These are phyloP conservation scores for Macrolepiota dolichaula DNA, from an alignment of 768 basidiomycete species.

Conservation along the genomic window DNA sequence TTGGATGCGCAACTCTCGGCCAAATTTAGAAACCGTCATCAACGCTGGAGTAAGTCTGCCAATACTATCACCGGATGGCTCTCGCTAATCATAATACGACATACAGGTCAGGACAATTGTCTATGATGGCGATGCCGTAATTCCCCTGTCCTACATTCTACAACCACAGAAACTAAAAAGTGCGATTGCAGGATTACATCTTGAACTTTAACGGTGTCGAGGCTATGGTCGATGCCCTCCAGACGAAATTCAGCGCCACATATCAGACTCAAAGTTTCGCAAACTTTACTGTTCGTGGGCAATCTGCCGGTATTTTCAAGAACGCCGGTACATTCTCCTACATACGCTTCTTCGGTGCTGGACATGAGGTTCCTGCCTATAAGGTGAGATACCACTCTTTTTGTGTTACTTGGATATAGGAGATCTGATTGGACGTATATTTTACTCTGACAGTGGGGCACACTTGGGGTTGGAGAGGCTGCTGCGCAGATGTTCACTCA, in stretches of 20 bases:
- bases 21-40: conserved; percentile 53
- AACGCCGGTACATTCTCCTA: conserved; percentile 58
- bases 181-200: conserved; percentile 40
- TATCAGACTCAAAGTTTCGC: conserved; percentile 42
- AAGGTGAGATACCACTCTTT: conserved; percentile 21
- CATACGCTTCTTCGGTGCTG: conserved; percentile 46
- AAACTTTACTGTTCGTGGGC: conserved; percentile 48
- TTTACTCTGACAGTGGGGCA: conserved; percentile 25
- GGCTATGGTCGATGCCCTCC: conserved; percentile 49
- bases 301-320: conserved; percentile 50
- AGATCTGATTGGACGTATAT: not conserved
- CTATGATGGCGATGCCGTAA: conserved; percentile 57
- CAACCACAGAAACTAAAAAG: not conserved
- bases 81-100: not conserved
- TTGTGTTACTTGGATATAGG: not conserved
- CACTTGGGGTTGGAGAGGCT: conserved; percentile 35
- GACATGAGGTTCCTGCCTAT: conserved; percentile 48
- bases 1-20: conserved; percentile 53
- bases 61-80: too few relatives aligned
- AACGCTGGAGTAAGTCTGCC: conserved; percentile 40
- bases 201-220: conserved; percentile 55
- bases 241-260: conserved; percentile 40
- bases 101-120: conserved; percentile 40
- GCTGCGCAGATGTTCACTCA: conserved; percentile 44
- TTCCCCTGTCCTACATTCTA: conserved; percentile 11